Evolutionary conservation across 1,139 yeast genomes (phyloP), one percentile per base, ranked within the genome.

Genomic region (Candida tropicalis): DNA sequence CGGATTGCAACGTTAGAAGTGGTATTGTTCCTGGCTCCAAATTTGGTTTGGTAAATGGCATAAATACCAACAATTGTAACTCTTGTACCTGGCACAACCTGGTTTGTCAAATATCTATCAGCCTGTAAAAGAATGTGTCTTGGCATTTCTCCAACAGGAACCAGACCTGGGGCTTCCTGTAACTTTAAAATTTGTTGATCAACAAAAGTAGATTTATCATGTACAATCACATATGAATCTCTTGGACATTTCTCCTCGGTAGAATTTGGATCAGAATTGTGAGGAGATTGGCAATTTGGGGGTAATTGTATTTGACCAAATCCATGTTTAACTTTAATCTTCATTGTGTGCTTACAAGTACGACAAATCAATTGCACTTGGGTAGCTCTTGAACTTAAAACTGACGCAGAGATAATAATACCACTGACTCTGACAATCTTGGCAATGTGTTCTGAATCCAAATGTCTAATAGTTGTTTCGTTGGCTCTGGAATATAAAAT

Each of bases 121-220:
- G 91, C 88, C 40, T 95, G 88, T 53, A 95, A 73, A 48, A 89
- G 65, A 40, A 95, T 86, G 58, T 93, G 96, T 55, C 99, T 81
- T 11, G 99, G 99, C 91, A 93, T 86, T 69, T 93, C 99, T 50
- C 99, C 99, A 16, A 93, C 96, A 2, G 99, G 99, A 1, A 93
- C 98, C 85, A 88, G 87, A 62, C 93, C 99, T 11, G 99, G 98
- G 12, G 95, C 78, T 61, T 93, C 99, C 63, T 93, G 99, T 43
- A 95, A 74, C 62, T 95, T 95, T 58, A 95, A 75, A 20, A 87
- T 83, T 64, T 95, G 99, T 62, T 95, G 98, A 65, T 95, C 99
- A 45, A 93, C 86, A 61, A 91, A 95, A 13, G 80, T 73, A 1
- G 97, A 90, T 59, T 89, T 87, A 61, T 93, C 98, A 63, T 93